Conservation (phyloP, 345 rosid genomes). For the Orychophragmus violaceus region DNA sequence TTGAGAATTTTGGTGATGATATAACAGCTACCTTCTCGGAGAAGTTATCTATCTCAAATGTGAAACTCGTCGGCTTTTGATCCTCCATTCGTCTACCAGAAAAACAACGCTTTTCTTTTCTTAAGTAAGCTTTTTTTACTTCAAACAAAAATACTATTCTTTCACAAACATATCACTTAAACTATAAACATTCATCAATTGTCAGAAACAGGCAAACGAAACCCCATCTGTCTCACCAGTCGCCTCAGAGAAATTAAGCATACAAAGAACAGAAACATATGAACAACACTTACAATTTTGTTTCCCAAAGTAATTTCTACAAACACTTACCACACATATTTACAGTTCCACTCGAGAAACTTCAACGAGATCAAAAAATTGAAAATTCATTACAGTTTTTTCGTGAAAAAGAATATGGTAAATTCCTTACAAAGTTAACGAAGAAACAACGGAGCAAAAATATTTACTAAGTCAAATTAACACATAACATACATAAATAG, state of each 20-base stretch:
- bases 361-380: too few species aligned
- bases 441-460: not conserved
- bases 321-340: too few species aligned
- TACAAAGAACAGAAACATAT: too few species aligned
- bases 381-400: too few species aligned
- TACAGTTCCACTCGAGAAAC: too few species aligned
- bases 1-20: not conserved
- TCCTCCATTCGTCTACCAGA: not conserved
- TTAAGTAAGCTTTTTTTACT: not conserved
- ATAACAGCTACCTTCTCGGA: not conserved
- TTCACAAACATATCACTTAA: not conserved
- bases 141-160: not conserved
- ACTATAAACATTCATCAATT: too few species aligned
- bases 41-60: conserved; percentile 2
- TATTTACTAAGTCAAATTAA: too few species aligned
- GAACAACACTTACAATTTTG: too few species aligned
- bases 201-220: not conserved
- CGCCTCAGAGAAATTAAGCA: too few species aligned
- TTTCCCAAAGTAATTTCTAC: too few species aligned
- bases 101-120: not conserved
- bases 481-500: not conserved
- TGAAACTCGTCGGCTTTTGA: not conserved
- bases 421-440: not conserved
- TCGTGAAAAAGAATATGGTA: too few species aligned
- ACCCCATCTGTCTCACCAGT: too few species aligned